These are phyloP conservation scores for Pseudodiploospora longispora DNA, from an alignment of 2,329 filamentous ascomycete species.

Conservation along the genomic window DNA sequence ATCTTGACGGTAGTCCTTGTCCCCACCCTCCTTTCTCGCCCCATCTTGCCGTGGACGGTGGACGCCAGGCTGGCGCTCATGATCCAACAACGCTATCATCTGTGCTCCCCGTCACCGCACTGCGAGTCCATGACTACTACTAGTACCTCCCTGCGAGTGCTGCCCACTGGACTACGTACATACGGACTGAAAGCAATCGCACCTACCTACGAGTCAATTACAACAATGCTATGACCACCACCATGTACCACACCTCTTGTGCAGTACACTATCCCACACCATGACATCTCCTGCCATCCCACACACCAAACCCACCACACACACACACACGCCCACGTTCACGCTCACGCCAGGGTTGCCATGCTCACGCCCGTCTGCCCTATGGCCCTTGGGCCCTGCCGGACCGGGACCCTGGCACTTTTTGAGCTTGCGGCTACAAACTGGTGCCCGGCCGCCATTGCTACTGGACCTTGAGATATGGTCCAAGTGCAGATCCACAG, in stretches of 20 bases:
- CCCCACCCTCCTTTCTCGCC: neutral
- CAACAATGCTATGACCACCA: neutral
- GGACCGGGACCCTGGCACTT: neutral
- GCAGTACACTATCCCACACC: too few relatives aligned
- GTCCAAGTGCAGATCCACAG: constrained; percentile 6
- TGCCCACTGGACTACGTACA: too few relatives aligned
- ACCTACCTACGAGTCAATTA: too few relatives aligned
- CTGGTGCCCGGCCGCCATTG: too few relatives aligned
- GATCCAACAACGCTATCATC: neutral
- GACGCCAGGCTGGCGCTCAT: neutral
- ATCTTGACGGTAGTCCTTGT: too few relatives aligned
- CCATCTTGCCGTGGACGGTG: neutral
- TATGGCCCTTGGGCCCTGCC: neutral
- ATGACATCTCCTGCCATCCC: too few relatives aligned
- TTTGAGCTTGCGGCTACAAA: too few relatives aligned
- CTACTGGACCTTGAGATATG: neutral
- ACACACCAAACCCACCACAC: too few relatives aligned
- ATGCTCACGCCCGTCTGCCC: neutral
- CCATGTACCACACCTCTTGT: neutral
- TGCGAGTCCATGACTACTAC: too few relatives aligned
- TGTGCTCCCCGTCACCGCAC: neutral
- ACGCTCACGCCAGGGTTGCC: neutral
- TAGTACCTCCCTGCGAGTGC: too few relatives aligned
- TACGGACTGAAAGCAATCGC: too few relatives aligned
- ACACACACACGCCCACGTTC: too few relatives aligned